phyloP scores from a whole-genome alignment of 768 basidiomycete genomes.

The Lactifluus subvellereus region DNA sequence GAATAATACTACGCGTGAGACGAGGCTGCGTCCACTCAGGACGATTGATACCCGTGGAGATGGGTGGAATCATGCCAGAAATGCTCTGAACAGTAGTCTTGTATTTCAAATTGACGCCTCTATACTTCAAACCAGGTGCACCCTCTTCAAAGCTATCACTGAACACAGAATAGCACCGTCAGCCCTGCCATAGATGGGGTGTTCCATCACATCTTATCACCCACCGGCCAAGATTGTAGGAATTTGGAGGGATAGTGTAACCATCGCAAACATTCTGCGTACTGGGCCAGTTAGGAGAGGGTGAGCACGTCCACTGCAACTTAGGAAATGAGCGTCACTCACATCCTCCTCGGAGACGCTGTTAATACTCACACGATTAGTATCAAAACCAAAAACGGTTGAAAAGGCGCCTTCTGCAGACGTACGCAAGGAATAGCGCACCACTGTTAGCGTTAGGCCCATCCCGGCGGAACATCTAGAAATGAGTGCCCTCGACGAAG shows the following conservation, averaged over 20 bases:
- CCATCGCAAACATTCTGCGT: conserved; percentile 17
- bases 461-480: conserved; percentile 29
- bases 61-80: conserved; percentile 49
- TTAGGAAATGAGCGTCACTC: neutral
- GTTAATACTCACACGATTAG: too few species aligned
- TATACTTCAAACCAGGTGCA: conserved; percentile 6
- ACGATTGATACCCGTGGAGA: conserved; percentile 47
- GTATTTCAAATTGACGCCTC: conserved; percentile 33
- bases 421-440: conserved; percentile 33
- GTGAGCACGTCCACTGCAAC: neutral
- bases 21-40: conserved; percentile 29
- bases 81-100: conserved; percentile 41
- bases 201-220: neutral
- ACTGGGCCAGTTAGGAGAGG: neutral
- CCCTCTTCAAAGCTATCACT: conserved; percentile 14
- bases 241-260: conserved; percentile 29
- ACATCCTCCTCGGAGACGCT: conserved; percentile 27
- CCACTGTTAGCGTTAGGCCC: conserved; percentile 30
- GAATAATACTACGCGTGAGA: neutral
- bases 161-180: neutral
- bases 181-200: neutral
- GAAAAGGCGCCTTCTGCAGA: neutral
- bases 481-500: conserved; percentile 22
- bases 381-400: neutral
- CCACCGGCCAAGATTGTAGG: conserved; percentile 32